Evolutionary conservation across 306 rosid species (phyloP).

Genomic region (Ceratonia siliqua): DNA sequence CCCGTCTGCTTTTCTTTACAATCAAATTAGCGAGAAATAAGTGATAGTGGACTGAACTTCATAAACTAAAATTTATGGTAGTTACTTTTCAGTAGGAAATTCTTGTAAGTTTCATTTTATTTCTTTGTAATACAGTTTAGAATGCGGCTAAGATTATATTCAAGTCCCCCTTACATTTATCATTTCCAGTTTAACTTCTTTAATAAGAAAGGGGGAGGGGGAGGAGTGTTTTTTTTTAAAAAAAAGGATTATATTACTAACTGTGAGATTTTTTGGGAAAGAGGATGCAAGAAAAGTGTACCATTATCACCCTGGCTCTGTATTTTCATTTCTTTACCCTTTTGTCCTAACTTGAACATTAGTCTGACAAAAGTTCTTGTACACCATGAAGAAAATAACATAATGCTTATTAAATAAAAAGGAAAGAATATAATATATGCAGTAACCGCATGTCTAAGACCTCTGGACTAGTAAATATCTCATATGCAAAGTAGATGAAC

Average conservation of each 20-base stretch:
- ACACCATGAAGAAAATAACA: slow-evolving; percentile 3
- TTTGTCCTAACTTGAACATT: background rate
- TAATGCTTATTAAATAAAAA: background rate
- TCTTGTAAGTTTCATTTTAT: background rate
- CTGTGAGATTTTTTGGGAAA: too few species aligned
- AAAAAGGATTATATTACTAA: background rate
- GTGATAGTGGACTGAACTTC: background rate
- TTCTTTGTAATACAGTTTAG: background rate
- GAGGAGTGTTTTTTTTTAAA: background rate
- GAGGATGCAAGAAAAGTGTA: background rate
- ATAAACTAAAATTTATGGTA: background rate
- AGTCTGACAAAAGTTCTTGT: background rate
- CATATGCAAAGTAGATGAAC: background rate
- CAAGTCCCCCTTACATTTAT: background rate
- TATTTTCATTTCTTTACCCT: background rate
- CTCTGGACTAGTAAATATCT: background rate
- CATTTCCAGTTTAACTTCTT: background rate
- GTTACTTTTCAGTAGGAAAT: background rate
- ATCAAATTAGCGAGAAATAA: background rate
- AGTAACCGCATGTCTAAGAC: background rate
- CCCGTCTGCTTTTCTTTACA: background rate
- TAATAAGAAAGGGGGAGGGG: background rate
- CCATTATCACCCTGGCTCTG: background rate
- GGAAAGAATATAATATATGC: background rate
- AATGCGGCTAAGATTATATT: background rate